Evolutionary conservation across 176 grass and related monocot genomes (phyloP).

Genomic region (Elaeis guineensis): DNA sequence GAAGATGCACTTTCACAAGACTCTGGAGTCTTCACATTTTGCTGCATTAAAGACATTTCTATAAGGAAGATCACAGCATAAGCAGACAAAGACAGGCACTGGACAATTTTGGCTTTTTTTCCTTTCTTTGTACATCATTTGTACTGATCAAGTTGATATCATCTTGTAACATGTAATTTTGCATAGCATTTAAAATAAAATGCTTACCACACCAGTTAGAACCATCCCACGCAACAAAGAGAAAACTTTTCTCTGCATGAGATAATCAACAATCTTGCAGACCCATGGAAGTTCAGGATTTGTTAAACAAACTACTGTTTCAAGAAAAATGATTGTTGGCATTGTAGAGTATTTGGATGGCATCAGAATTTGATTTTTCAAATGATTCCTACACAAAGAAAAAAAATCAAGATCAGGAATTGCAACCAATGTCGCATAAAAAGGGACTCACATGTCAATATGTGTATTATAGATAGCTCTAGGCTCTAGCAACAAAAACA

Average conservation of each 20-base stretch:
- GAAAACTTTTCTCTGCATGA: conserved; percentile 61
- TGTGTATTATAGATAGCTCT: too few relatives aligned
- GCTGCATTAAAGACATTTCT: conserved; percentile 40
- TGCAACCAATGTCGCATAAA: not conserved
- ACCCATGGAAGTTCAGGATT: conserved; percentile 70
- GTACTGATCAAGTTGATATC: too few relatives aligned
- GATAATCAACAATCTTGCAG: conserved; percentile 47
- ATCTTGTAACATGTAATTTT: too few relatives aligned
- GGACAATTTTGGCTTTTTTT: too few relatives aligned
- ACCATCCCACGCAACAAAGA: conserved; percentile 67
- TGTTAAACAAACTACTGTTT: conserved; percentile 77
- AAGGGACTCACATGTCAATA: too few relatives aligned
- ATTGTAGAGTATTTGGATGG: conserved; percentile 29
- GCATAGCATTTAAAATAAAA: not conserved
- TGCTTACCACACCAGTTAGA: conserved; percentile 50
- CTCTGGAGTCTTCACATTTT: conserved; percentile 28
- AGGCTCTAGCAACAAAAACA: too few relatives aligned
- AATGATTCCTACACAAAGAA: conserved; percentile 47
- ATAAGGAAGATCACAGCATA: too few relatives aligned
- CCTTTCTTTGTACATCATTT: too few relatives aligned
- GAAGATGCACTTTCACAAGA: conserved; percentile 29
- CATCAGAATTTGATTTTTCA: conserved; percentile 55
- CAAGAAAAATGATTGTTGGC: conserved; percentile 48
- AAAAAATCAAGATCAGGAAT: conserved; percentile 18
- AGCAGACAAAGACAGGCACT: too few relatives aligned